These are phyloP conservation scores for Colletotrichum tofieldiae DNA, from an alignment of 2,329 filamentous ascomycete species.

Conservation along the genomic window DNA sequence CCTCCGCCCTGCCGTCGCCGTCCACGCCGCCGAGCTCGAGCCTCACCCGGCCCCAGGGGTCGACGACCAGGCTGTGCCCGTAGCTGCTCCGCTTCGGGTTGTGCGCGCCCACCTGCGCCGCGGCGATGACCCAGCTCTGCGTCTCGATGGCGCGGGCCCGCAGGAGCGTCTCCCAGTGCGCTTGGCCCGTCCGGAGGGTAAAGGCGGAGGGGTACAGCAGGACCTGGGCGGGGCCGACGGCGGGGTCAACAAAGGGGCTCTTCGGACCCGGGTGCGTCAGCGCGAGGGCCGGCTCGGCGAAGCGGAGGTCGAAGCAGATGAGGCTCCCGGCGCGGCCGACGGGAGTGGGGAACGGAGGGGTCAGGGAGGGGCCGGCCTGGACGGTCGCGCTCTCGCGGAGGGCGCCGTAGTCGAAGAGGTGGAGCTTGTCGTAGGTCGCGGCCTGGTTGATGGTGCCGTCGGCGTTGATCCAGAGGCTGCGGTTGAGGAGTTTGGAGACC, in stretches of 20 bases:
- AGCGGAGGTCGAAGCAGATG: slow-evolving; percentile 94
- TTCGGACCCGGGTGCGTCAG: slow-evolving; percentile 65
- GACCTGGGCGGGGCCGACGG: slow-evolving; percentile 73
- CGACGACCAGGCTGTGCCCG: slow-evolving; percentile 87
- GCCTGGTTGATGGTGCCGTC: slow-evolving; percentile 59
- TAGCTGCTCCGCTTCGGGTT: slow-evolving; percentile 86
- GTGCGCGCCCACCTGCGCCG: slow-evolving; percentile 83
- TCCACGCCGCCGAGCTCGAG: slow-evolving; percentile 73
- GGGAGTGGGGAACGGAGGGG: slow-evolving; percentile 79
- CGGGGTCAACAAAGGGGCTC: slow-evolving; percentile 49
- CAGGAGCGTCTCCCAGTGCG: slow-evolving; percentile 88
- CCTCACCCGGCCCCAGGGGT: slow-evolving; percentile 87
- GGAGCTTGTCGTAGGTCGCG: slow-evolving; percentile 85
- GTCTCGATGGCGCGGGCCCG: slow-evolving; percentile 89
- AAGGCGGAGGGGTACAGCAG: slow-evolving; percentile 93
- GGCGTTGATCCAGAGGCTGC: slow-evolving; percentile 66
- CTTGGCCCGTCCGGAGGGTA: slow-evolving; percentile 85
- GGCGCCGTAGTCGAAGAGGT: slow-evolving; percentile 83
- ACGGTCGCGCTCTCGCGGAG: slow-evolving; percentile 72
- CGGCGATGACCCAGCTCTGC: slow-evolving; percentile 88
- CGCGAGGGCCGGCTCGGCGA: slow-evolving; percentile 81
- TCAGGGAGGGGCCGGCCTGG: slow-evolving; percentile 75
- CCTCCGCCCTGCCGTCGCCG: slow-evolving; percentile 56
- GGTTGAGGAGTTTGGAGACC: slow-evolving; percentile 64
- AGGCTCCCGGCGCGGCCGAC: slow-evolving; percentile 83